phyloP scores from a whole-genome alignment of 2,329 filamentous ascomycete genomes.

The Alternaria sp. region DNA sequence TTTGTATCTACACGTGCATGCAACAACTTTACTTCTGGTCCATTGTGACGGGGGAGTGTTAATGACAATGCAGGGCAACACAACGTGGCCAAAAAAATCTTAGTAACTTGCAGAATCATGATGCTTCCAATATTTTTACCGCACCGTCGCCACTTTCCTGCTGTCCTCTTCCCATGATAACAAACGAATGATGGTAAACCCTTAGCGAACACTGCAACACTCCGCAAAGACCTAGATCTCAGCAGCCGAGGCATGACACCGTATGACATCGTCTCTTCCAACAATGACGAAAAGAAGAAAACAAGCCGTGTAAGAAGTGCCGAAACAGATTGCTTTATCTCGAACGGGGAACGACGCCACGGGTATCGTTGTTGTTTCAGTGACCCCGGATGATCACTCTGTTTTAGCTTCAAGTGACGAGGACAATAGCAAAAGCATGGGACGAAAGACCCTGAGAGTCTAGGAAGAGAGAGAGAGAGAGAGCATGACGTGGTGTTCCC shows the following conservation, averaged over 20 bases:
- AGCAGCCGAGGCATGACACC: not conserved
- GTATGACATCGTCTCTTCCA: not conserved
- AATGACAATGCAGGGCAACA: too few relatives aligned
- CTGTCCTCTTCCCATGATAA: not conserved
- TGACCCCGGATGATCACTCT: not conserved
- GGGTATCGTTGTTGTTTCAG: not conserved
- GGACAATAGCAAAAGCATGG: not conserved
- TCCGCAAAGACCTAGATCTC: not conserved
- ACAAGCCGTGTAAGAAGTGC: not conserved
- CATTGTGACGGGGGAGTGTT: too few relatives aligned
- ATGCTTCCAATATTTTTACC: not conserved
- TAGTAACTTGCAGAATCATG: not conserved
- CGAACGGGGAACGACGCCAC: not conserved
- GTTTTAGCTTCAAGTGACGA: not conserved
- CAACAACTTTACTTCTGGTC: too few relatives aligned
- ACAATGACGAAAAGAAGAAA: not conserved
- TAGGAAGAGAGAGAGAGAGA: not conserved
- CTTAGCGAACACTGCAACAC: not conserved
- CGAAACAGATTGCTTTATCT: not conserved
- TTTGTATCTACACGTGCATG: too few relatives aligned
- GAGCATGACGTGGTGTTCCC: not conserved
- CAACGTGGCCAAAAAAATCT: too few relatives aligned
- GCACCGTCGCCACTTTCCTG: not conserved
- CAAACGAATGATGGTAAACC: not conserved
- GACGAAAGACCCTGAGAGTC: not conserved